Evolutionary conservation across 805 yeast genomes (phyloP), one percentile per base, ranked within the genome.

Genomic region (Saccharomyces mikatae): DNA sequence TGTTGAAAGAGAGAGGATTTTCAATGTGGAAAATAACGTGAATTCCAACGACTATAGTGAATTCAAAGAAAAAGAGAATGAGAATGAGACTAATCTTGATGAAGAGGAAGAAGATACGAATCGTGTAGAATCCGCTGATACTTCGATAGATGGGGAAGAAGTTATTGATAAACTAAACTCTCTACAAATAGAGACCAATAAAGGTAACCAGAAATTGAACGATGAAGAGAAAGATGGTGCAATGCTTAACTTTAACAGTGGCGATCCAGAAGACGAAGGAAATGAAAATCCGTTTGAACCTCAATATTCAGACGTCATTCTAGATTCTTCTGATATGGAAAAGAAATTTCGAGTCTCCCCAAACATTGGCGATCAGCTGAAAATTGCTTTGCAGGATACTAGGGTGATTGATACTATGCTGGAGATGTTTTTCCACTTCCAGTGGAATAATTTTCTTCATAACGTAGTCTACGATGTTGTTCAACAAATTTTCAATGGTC

Each of bases 391-490:
- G 36, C 76, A 80, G 52, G 92, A 87, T 60, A 84, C 85, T 62
- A 74, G 76, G 22, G 80, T 86, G 47, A 74, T 87, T 46, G 66
- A 73, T 13, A 78, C 82, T 14, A 83, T 87, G 13, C 70, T 87
- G n/a, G 72, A 77, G 30, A 84, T 83, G 80, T 85, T 87, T 63
- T 83, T 84, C 63, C 73, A 76, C 54, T 87, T 81, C 64, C 88
- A 91, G 10, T 87, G 94, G 92, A 87, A 87, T 62, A 87, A 87
- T 59, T 87, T 87, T 62, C 79, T 88, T 69, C 96, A 87, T 70
- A 87, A 87, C 64, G 95, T 87, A 57, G 92, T 87, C 1, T 87
- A 87, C 71, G 96, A 87, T 68, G 78, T 87, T 58, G 83, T 86
- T 36, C 96, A 87, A 64, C 96, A 87, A 65, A 81, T 87, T 21